These are phyloP conservation scores for Epichloe coenophiala DNA, from an alignment of 2,329 filamentous ascomycete genomes.

Conservation along the genomic window DNA sequence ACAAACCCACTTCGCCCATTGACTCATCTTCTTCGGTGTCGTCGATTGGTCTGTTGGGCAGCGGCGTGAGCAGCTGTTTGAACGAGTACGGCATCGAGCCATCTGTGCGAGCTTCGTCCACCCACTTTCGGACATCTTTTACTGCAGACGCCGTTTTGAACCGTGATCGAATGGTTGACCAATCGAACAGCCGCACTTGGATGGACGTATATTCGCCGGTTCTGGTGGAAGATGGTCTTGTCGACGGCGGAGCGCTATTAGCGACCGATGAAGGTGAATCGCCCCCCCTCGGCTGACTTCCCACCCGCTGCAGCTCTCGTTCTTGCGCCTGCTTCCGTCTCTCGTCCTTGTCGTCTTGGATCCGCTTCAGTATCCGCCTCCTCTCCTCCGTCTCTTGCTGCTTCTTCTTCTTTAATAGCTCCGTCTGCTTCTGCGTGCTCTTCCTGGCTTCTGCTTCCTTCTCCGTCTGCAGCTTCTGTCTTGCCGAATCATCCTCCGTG, in stretches of 20 bases:
- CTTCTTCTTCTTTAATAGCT: conserved; percentile 48
- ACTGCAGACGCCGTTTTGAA: conserved; percentile 56
- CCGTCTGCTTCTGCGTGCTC: conserved; percentile 31
- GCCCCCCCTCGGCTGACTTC: conserved; percentile 14
- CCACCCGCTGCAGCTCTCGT: conserved; percentile 28
- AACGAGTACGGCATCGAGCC: conserved; percentile 61
- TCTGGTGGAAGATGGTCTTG: conserved; percentile 15
- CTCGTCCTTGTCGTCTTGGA: conserved; percentile 63
- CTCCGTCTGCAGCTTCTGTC: conserved; percentile 32
- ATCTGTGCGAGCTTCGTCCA: conserved; percentile 49
- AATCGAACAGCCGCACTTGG: conserved; percentile 74
- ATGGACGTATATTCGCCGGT: conserved; percentile 35
- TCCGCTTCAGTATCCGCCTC: conserved; percentile 56
- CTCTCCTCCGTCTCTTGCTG: conserved; percentile 55
- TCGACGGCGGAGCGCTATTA: conserved; percentile 17
- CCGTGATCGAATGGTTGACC: conserved; percentile 59
- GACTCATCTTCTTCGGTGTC: conserved; percentile 59
- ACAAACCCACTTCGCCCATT: conserved; percentile 56
- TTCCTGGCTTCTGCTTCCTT: conserved; percentile 24
- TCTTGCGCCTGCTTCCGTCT: conserved; percentile 43
- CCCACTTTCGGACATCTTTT: conserved; percentile 59
- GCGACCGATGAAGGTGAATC: conserved; percentile 17
- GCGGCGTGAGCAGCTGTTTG: conserved; percentile 68
- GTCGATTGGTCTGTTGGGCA: conserved; percentile 61
- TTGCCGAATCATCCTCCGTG: conserved; percentile 36